These are phyloP conservation scores for Suillus brevipes DNA, from an alignment of 768 basidiomycete genomes.

Conservation along the genomic window DNA sequence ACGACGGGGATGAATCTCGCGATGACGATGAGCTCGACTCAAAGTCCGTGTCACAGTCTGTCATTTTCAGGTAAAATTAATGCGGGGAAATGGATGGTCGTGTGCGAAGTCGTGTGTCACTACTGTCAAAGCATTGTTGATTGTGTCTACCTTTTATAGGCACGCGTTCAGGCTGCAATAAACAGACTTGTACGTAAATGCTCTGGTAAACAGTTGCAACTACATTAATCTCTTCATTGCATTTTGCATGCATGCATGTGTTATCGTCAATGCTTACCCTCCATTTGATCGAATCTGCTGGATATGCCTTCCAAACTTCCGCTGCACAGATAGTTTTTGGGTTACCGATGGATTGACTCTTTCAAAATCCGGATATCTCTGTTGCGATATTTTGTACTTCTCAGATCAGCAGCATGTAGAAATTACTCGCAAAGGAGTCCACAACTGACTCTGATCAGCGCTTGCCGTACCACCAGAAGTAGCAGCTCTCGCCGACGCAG, in stretches of 20 bases:
- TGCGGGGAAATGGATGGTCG: constrained; percentile 2
- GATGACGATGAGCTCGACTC: constrained; percentile 9
- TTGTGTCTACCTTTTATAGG: constrained; percentile 4
- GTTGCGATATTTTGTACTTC: no score
- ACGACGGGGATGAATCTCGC: constrained; percentile 48
- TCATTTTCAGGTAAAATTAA: not conserved
- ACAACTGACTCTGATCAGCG: no score
- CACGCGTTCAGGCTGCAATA: not conserved
- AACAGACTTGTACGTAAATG: not conserved
- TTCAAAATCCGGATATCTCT: no score
- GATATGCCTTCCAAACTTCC: no score
- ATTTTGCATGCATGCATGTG: no score
- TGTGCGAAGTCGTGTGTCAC: constrained; percentile 7
- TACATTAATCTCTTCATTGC: no score
- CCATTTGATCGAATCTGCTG: no score
- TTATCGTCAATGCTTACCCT: no score
- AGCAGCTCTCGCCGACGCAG: not conserved
- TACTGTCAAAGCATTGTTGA: not conserved
- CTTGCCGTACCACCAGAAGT: not conserved
- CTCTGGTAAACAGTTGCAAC: not conserved
- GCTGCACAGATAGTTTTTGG: no score
- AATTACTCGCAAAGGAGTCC: no score
- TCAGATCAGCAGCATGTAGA: not conserved
- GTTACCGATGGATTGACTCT: no score
- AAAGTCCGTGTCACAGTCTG: constrained; percentile 3